Conservation (phyloP, 139 green algal species). For the Picochlorum sp. region DNA sequence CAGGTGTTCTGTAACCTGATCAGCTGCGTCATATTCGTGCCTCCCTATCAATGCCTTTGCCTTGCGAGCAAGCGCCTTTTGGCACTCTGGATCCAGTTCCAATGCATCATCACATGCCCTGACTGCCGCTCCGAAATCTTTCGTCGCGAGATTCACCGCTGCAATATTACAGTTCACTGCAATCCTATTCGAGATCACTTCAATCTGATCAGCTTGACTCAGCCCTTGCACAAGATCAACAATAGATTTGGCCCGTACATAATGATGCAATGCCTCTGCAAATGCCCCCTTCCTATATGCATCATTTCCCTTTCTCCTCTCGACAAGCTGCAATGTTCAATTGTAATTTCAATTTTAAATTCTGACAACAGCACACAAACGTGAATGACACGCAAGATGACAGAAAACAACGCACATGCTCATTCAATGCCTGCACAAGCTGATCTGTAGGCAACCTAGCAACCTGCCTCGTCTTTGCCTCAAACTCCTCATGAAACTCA, state of each 20-base stretch:
- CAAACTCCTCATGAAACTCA: slow-evolving; percentile 27
- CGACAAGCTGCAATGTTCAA: slow-evolving; percentile 29
- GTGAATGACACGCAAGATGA: background rate
- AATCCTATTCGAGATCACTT: slow-evolving; percentile 42
- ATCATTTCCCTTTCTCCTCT: slow-evolving; percentile 48
- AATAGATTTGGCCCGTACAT: slow-evolving; percentile 40
- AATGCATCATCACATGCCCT: slow-evolving; percentile 32
- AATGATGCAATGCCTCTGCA: slow-evolving; percentile 39
- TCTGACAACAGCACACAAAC: background rate
- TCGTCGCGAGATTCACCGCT: slow-evolving; percentile 34
- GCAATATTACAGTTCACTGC: slow-evolving; percentile 50
- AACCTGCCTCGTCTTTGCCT: slow-evolving; percentile 16
- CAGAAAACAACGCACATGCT: slow-evolving; percentile 39
- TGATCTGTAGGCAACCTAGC: slow-evolving; percentile 41
- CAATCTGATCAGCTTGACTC: slow-evolving; percentile 36
- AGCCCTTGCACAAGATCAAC: slow-evolving; percentile 43
- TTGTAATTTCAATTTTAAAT: too few species aligned
- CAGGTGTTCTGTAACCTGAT: slow-evolving; percentile 14
- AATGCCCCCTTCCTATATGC: slow-evolving; percentile 29
- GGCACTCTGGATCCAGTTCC: slow-evolving; percentile 24
- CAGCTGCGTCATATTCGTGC: slow-evolving; percentile 27
- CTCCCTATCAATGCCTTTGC: slow-evolving; percentile 26
- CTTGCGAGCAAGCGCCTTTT: slow-evolving; percentile 44
- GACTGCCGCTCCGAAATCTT: slow-evolving; percentile 32
- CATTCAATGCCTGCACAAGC: slow-evolving; percentile 60